phyloP scores from a whole-genome alignment of 306 rosid species.

The Rosa multiflora region DNA sequence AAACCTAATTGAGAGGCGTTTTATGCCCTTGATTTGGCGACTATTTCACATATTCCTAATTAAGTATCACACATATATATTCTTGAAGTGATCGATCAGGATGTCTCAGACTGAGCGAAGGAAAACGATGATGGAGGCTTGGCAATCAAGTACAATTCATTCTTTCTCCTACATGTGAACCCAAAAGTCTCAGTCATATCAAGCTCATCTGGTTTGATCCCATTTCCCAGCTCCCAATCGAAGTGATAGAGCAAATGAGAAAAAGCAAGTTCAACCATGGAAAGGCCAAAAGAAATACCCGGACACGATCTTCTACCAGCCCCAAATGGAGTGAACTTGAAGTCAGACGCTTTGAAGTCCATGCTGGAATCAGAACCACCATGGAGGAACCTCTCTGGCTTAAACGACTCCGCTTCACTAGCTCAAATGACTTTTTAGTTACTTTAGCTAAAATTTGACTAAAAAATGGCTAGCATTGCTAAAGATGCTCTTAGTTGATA shows the following conservation, averaged over 20 bases:
- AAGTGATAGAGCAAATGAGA: not conserved
- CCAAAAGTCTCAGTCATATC: not conserved
- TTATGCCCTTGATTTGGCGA: too few relatives aligned
- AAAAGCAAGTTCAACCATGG: not conserved
- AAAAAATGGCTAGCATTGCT: too few relatives aligned
- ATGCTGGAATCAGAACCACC: not conserved
- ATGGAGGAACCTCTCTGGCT: slow-evolving; percentile 10
- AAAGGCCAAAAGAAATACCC: not conserved
- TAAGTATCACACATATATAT: too few relatives aligned
- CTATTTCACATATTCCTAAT: too few relatives aligned
- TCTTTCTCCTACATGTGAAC: not conserved
- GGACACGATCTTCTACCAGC: slow-evolving; percentile 11
- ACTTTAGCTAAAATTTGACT: too few relatives aligned
- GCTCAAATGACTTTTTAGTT: too few relatives aligned
- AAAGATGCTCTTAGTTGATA: too few relatives aligned
- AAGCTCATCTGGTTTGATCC: not conserved
- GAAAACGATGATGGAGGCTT: not conserved
- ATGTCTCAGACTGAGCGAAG: too few relatives aligned
- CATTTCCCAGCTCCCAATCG: not conserved
- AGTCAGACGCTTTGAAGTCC: not conserved
- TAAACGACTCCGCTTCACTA: slow-evolving; percentile 5
- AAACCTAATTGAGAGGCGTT: too few relatives aligned
- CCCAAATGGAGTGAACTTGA: slow-evolving; percentile 22
- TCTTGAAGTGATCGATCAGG: too few relatives aligned
- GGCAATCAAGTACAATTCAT: not conserved